phyloP scores from a whole-genome alignment of 164 flowering plant species.

The Aristolochia fimbriata region DNA sequence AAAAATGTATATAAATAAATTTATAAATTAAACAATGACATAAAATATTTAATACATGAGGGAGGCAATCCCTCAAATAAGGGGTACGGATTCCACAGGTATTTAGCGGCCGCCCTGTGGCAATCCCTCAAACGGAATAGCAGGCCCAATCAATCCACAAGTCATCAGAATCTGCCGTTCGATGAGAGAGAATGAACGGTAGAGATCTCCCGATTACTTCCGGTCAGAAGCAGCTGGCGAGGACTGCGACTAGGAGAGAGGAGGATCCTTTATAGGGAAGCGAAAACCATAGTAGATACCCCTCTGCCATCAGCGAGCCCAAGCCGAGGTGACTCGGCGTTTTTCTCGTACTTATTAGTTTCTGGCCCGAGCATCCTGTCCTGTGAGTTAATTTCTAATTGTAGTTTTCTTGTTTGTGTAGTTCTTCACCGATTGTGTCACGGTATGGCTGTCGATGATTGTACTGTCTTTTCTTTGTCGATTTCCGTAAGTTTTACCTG shows the following conservation, averaged over 20 bases:
- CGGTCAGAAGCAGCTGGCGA: neutral
- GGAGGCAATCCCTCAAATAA: too few relatives aligned
- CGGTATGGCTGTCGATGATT: neutral
- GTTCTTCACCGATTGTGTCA: neutral
- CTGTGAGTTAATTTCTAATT: neutral
- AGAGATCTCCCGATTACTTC: neutral
- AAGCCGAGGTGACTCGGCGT: neutral
- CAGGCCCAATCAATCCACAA: too few relatives aligned
- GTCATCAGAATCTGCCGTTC: neutral
- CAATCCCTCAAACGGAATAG: too few relatives aligned
- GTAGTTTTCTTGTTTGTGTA: too few relatives aligned
- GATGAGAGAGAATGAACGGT: neutral
- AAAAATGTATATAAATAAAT: too few relatives aligned
- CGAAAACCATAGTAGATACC: neutral
- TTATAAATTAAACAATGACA: too few relatives aligned
- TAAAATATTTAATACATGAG: too few relatives aligned
- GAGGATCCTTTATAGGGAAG: neutral
- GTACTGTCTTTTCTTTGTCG: neutral
- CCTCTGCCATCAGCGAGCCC: neutral
- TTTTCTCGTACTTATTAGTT: neutral
- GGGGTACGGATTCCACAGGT: too few relatives aligned
- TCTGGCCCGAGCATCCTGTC: neutral
- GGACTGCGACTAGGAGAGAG: neutral
- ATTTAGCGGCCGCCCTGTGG: too few relatives aligned
- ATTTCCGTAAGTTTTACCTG: too few relatives aligned